These are phyloP conservation scores for Boletales sp. DNA, from an alignment of 768 basidiomycete genomes.

Conservation along the genomic window DNA sequence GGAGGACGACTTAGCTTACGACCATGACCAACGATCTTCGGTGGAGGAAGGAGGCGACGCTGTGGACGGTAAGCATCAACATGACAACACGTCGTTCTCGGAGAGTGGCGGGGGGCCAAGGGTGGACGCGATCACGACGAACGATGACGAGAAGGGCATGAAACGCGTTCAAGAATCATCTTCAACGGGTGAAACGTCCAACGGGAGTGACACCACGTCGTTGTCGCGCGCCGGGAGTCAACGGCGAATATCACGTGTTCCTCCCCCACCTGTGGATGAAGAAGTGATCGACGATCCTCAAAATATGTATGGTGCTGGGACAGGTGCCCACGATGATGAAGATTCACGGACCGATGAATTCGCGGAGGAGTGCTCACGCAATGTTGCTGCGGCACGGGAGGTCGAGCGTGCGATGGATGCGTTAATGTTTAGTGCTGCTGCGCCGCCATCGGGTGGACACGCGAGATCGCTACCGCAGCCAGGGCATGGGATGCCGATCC, in stretches of 20 bases:
- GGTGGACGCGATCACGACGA: neutral
- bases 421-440: conserved; percentile 39
- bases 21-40: conserved; percentile 14
- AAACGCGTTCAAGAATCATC: conserved; percentile 5
- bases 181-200: conserved; percentile 3
- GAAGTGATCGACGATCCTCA: conserved; percentile 8
- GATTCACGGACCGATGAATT: conserved; percentile 21
- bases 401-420: conserved; percentile 63
- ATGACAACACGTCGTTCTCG: conserved; percentile 8
- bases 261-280: conserved; percentile 37
- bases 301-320: neutral
- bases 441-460: conserved; percentile 13
- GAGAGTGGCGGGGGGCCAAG: conserved; percentile 9
- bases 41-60: conserved; percentile 1
- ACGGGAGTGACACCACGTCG: neutral
- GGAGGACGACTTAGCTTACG: conserved; percentile 24
- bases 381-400: conserved; percentile 67
- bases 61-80: conserved; percentile 11
- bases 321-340: conserved; percentile 22
- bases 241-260: conserved; percentile 32
- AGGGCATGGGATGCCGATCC: conserved; percentile 5
- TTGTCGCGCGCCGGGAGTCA: conserved; percentile 20
- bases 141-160: conserved; percentile 1
- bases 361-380: conserved; percentile 52
- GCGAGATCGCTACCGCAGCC: conserved; percentile 5